Evolutionary conservation across 2,329 filamentous ascomycete genomes (phyloP).

Genomic region (Arthrobotrys pseudoclavata): DNA sequence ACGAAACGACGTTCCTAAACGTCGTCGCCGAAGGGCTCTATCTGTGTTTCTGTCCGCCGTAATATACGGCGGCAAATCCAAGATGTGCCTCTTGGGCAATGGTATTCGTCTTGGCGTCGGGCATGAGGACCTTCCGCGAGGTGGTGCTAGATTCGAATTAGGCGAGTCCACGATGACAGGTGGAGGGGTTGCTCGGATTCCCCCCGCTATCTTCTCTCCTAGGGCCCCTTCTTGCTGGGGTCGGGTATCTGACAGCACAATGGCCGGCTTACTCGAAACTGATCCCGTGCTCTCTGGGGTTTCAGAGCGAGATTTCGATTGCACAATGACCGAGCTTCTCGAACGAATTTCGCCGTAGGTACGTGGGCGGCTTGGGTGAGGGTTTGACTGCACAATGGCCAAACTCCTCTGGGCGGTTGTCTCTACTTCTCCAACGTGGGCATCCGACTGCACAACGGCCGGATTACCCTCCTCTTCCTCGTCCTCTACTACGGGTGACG

Average conservation of each 20-base stretch:
- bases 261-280: constrained; percentile 4
- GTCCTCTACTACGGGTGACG: not conserved
- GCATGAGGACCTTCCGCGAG: not conserved
- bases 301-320: not conserved
- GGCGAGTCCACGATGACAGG: constrained; percentile 1
- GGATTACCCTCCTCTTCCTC: not conserved
- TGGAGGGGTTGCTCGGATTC: not conserved
- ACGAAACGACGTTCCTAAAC: constrained; percentile 8
- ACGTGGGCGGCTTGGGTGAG: not conserved
- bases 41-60: not conserved
- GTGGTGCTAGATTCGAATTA: not conserved
- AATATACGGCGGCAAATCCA: constrained; percentile 1
- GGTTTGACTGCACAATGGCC: constrained; percentile 4
- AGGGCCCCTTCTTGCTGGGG: not conserved
- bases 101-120: not conserved
- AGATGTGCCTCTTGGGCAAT: not conserved
- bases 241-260: constrained; percentile 3
- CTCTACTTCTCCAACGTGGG: not conserved
- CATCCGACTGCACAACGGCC: constrained; percentile 3
- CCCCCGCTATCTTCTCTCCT: not conserved
- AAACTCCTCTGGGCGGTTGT: not conserved
- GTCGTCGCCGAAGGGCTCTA: not conserved
- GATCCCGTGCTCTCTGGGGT: not conserved
- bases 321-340: not conserved
- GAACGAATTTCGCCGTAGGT: constrained; percentile 6